A percentile compares a stretch with the other conserved stretches of the same genome.
phyloP scores from a whole-genome alignment of 345 rosid genomes.

The Salix udensis region DNA sequence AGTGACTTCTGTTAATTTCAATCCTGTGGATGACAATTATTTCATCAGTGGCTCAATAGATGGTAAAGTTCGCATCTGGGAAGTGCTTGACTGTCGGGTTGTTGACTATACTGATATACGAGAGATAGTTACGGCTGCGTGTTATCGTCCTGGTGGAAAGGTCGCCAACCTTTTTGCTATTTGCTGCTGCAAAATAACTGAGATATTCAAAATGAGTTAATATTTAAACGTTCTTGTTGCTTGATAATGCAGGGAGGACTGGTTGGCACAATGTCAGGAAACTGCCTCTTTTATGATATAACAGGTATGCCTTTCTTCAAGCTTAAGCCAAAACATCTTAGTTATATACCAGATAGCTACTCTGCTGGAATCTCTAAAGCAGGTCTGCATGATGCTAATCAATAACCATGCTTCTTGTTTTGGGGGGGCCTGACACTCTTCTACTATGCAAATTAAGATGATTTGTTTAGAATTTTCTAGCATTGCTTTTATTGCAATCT shows the following conservation, averaged over 20 bases:
- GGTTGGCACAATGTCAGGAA: constrained; percentile 67
- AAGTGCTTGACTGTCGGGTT: constrained; percentile 46
- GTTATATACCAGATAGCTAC: neutral
- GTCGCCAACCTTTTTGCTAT: constrained; percentile 24
- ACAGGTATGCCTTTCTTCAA: constrained; percentile 38
- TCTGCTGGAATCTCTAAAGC: neutral
- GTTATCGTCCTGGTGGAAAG: constrained; percentile 64
- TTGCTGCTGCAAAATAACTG: neutral
- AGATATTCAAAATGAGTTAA: neutral
- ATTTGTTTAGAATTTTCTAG: neutral
- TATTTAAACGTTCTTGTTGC: constrained; percentile 11
- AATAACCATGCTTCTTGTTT: neutral
- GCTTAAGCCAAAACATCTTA: constrained; percentile 2
- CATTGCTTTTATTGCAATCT: neutral
- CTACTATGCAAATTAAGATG: neutral
- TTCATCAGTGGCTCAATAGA: constrained; percentile 65
- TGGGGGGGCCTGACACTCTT: neutral
- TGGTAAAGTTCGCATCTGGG: constrained; percentile 78
- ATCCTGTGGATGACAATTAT: constrained; percentile 55
- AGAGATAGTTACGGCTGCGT: constrained; percentile 71
- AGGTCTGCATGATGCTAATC: neutral
- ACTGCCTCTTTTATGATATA: constrained; percentile 55
- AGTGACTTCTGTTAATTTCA: constrained; percentile 66
- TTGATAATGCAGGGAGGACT: constrained; percentile 49
- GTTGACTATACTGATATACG: constrained; percentile 58